phyloP scores from a whole-genome alignment of 1,284 basidiomycete species.

The Schizophyllum commune region DNA sequence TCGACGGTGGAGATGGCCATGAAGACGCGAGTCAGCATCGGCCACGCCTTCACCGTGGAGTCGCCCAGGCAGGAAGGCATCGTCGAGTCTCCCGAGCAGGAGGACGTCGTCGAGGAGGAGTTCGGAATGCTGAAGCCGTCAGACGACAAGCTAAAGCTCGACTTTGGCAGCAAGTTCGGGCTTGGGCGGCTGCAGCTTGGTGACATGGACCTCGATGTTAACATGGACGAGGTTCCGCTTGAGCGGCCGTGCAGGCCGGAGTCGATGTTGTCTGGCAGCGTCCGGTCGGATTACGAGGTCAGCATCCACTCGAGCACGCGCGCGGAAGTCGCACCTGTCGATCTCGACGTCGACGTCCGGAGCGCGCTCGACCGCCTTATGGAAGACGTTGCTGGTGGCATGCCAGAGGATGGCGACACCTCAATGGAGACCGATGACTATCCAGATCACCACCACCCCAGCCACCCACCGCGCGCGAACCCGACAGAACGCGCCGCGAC shows the following conservation, averaged over 20 bases:
- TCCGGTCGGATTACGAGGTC: slow-evolving; percentile 4
- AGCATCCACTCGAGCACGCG: slow-evolving; percentile 9
- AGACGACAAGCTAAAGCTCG: slow-evolving; percentile 27
- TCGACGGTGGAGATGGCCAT: neutral
- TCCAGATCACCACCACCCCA: neutral
- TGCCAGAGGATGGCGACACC: slow-evolving; percentile 5
- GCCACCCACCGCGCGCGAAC: slow-evolving; percentile 9
- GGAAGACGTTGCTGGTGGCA: slow-evolving; percentile 48
- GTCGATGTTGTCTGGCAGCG: no score
- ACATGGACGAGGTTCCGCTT: neutral
- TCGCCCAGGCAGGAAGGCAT: no score
- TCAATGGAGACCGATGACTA: slow-evolving; percentile 9
- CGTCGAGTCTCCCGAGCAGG: no score
- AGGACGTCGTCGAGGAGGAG: slow-evolving; percentile 12
- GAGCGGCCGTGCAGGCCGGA: no score
- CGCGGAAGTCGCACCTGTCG: slow-evolving; percentile 22
- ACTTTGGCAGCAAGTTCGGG: slow-evolving; percentile 41
- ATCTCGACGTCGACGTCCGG: slow-evolving; percentile 63
- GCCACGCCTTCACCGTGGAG: neutral
- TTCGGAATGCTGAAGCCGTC: slow-evolving; percentile 24
- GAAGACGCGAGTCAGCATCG: slow-evolving; percentile 1
- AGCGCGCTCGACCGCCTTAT: slow-evolving; percentile 73
- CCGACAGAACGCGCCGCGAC: slow-evolving; percentile 37
- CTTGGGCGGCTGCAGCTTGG: slow-evolving; percentile 22
- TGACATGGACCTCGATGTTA: slow-evolving; percentile 18